A percentile compares a stretch with the other conserved stretches of the same genome.
Conservation (phyloP, 352 stramenopile genomes). For the Phytophthora kernoviae region DNA sequence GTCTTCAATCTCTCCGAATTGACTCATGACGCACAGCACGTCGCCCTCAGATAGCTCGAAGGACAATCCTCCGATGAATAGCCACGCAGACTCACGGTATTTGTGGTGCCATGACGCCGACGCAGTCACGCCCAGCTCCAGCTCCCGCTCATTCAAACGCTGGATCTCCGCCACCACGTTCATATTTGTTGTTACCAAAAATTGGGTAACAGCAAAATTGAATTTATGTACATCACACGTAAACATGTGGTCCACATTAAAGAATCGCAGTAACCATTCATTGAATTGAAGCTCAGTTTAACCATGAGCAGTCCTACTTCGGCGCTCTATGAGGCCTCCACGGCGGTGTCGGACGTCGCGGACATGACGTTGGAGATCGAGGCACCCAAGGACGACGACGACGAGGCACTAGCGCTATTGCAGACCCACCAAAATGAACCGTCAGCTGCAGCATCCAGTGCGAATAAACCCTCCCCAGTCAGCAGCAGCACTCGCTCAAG, state of each 20-base stretch:
- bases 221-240: no score
- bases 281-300: constrained; percentile 6
- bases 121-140: constrained; percentile 71
- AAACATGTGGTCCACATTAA: not conserved
- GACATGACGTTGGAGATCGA: constrained; percentile 5
- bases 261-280: not conserved
- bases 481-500: not conserved
- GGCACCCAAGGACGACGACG: constrained; percentile 4
- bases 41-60: constrained; percentile 96
- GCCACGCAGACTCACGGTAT: constrained; percentile 95
- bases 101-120: constrained; percentile 84
- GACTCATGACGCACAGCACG: constrained; percentile 92
- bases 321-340: constrained; percentile 1
- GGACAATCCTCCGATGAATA: constrained; percentile 94
- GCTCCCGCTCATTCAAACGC: constrained; percentile 83
- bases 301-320: constrained; percentile 4
- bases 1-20: constrained; percentile 93
- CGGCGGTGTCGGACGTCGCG: no score
- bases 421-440: no score
- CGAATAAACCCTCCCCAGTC: no score
- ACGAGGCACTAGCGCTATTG: constrained; percentile 9
- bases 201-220: no score
- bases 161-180: constrained; percentile 87
- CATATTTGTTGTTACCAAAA: no score
- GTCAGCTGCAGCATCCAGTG: no score